Evolutionary conservation across 2,329 filamentous ascomycete genomes (phyloP).

Genomic region (Pseudocercospora musae): DNA sequence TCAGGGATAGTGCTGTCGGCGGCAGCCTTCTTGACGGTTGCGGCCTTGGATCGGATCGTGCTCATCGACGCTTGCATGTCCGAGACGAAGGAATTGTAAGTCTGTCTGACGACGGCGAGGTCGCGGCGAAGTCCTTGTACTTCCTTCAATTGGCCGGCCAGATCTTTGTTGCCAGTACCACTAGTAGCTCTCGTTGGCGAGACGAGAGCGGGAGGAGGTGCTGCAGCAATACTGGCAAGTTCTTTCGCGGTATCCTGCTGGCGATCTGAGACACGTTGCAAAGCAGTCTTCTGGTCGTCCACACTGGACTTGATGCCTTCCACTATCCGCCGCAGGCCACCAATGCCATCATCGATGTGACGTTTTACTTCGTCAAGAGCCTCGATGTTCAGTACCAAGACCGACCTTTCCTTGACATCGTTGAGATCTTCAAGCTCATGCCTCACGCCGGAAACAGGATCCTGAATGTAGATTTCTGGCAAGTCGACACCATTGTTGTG

Average conservation of each 20-base stretch:
- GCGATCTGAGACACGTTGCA: slow-evolving; percentile 83
- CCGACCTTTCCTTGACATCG: slow-evolving; percentile 91
- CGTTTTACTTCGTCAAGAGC: slow-evolving; percentile 92
- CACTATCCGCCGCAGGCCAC: slow-evolving; percentile 75
- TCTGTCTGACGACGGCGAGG: slow-evolving; percentile 86
- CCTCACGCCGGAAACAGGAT: slow-evolving; percentile 90
- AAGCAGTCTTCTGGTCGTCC: slow-evolving; percentile 74
- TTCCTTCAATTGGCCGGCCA: slow-evolving; percentile 67
- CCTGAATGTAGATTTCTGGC: slow-evolving; percentile 97
- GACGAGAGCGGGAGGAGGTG: slow-evolving; percentile 40
- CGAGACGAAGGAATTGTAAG: slow-evolving; percentile 84
- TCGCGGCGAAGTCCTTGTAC: slow-evolving; percentile 81
- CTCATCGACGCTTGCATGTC: slow-evolving; percentile 88
- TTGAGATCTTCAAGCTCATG: slow-evolving; percentile 91
- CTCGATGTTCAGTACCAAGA: slow-evolving; percentile 92
- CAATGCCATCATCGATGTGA: slow-evolving; percentile 90
- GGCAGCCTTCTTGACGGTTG: slow-evolving; percentile 72
- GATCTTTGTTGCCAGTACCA: slow-evolving; percentile 34
- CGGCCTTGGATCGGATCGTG: slow-evolving; percentile 75
- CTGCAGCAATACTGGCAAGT: slow-evolving; percentile 64
- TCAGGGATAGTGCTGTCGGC: slow-evolving; percentile 67
- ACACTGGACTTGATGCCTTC: slow-evolving; percentile 81
- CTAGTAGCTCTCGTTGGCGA: slow-evolving; percentile 31
- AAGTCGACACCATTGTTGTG: slow-evolving; percentile 89
- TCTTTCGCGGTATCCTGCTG: slow-evolving; percentile 89